Percentiles rank a stretch among this genome's conserved stretches.
Evolutionary conservation across 441 rosid species (phyloP).

Genomic region (Manihot esculenta): DNA sequence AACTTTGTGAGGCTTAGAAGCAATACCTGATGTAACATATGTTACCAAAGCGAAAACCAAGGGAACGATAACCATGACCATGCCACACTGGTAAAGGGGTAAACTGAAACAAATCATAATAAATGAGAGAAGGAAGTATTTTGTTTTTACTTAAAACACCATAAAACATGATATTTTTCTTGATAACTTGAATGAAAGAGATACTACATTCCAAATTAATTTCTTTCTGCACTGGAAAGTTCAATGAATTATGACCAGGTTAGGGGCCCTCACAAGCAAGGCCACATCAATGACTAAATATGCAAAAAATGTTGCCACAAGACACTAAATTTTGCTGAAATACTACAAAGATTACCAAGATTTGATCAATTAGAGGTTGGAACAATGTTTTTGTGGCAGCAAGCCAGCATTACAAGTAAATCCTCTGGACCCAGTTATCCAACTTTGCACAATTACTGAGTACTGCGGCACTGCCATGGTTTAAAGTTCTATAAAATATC

Average conservation of each 20-base stretch:
- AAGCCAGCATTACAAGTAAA: neutral
- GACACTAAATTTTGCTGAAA: neutral
- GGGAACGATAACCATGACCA: conserved; percentile 71
- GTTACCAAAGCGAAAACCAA: conserved; percentile 87
- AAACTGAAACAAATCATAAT: conserved; percentile 44
- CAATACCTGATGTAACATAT: conserved; percentile 81
- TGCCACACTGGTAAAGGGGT: conserved; percentile 96
- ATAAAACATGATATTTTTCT: neutral
- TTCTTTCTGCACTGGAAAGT: neutral
- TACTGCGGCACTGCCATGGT: too few species aligned
- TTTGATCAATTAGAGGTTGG: neutral
- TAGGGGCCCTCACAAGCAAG: conserved; percentile 1
- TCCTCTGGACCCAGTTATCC: neutral
- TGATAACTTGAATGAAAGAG: neutral
- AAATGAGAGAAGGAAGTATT: too few species aligned
- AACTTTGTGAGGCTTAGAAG: conserved; percentile 5
- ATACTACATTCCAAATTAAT: neutral
- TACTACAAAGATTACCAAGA: neutral
- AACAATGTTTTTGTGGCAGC: neutral
- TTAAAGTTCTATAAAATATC: neutral
- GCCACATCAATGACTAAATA: neutral
- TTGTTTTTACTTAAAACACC: too few species aligned
- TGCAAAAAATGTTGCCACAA: neutral
- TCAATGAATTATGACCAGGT: conserved; percentile 1
- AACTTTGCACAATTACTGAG: neutral